Base-by-base conservation (phyloP, 2,329 filamentous ascomycete genomes). In the Ophioceras dolichostomum region DNA sequence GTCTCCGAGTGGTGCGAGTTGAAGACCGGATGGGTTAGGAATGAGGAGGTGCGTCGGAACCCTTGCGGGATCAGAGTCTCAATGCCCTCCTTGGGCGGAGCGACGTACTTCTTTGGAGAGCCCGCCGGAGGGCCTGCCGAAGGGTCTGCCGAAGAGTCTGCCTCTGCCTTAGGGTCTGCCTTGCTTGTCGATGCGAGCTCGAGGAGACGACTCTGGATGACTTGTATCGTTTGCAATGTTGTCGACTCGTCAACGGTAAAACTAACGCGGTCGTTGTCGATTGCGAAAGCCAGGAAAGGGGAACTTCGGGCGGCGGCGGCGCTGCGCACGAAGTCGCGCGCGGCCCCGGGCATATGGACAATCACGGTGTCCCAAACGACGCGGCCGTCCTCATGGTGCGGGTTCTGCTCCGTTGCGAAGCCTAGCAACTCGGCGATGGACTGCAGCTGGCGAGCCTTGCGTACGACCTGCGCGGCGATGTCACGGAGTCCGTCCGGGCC, bases 1-100 rank as follows among this genome's bases (percentile, higher is more conserved):
- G 89, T 95, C 62, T 96, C 89, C 3, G 87, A 94, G 61, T 94
- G 89, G 57, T 96, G 79, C 2, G 79, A 79, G 66, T 95, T 95
- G 73, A 95, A 96, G 19, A 94, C 85, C 0, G 86, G 84, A 56
- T 96, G 88, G 0, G 83, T 88, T 44, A 96, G 65, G 60, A 82
- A 95, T 12, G 68, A 51, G 0, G 83, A 85, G 18, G 74, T 80
- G 53, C 89, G 75, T 52, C 73, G 75, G 45, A 94, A 70, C 10
- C 54, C 45, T 3, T 69, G 62, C 5, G 80, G 76, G 16, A 82
- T 63, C 12, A 19, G n/a, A n/a, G 18, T 19, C 16, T 8, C 54
- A 19, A 60, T 51, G 17, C 68, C 33, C n/a, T 45, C 41, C 5
- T 43, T 39, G n/a, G 36, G 46, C 27, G 36, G 38, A 2, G 41